Base-by-base conservation (phyloP, 2,329 filamentous ascomycete genomes). In the Dactylellina cionopaga region DNA sequence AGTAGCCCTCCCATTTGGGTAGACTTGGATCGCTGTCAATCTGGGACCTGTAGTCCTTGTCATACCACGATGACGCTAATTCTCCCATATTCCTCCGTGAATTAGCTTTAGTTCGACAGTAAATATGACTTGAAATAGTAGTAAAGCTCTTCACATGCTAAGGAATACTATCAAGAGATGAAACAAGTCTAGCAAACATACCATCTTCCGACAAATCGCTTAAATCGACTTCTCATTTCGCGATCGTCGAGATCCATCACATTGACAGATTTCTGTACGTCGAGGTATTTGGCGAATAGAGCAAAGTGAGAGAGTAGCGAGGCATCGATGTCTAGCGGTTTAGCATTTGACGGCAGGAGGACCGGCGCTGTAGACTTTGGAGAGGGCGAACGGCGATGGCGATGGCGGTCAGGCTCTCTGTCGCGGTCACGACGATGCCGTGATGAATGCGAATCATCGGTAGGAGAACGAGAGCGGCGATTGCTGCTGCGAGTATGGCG, bases 21-120 rank as follows among this genome's bases (percentile, higher is more conserved):
- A 66, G 43, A 39, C 51, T 51, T 24, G 65, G 63, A 60, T 76
- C 74, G 46, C 69, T 64, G 66, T 74, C 79, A 76, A 73, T 83
- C 81, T 15, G 84, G 85, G 63, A 82, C 84, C 74, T 84, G 80
- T 88, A 90, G 66, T 86, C 86, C 5, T 92, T 90, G 78, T 96
- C 92, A 81, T 98, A 99, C 94, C 94, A 99, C 47, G 92, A 92
- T 80, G 94, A 90, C 3, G 91, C 90, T 74, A 98, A 83, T 81
- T 94, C 91, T 78, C 89, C 90, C 77, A 88, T 87, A 82, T 99
- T 99, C 88, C 88, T 90, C 79, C 76, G 76, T 76, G 80, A 80
- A 82, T 87, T 80, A 88, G 84, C 76, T 75, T 77, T 19, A 59
- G 29, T 58, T 59, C 58, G 51, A 29, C 24, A 47, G 4, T 35